phyloP scores from a whole-genome alignment of 2,329 filamentous ascomycete genomes.

The Grosmannia penicillata region DNA sequence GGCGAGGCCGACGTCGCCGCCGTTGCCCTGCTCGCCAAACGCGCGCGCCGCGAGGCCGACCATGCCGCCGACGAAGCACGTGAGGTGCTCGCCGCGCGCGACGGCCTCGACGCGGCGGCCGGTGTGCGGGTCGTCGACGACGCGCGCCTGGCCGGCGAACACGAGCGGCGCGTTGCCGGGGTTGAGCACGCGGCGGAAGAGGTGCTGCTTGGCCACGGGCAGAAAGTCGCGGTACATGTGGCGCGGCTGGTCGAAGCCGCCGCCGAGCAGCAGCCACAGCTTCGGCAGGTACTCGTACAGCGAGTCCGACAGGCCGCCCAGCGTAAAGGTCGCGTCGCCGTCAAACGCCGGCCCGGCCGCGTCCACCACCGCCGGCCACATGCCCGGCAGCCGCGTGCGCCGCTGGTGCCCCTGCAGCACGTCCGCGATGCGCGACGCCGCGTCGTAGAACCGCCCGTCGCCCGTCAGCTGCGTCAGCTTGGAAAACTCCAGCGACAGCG shows the following conservation, averaged over 20 bases:
- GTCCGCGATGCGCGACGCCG: conserved; percentile 40
- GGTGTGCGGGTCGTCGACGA: conserved; percentile 13
- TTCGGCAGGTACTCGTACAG: conserved; percentile 52
- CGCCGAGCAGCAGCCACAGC: conserved; percentile 52
- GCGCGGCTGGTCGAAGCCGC: conserved; percentile 29
- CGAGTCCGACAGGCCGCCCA: conserved; percentile 42
- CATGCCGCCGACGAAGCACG: conserved; percentile 53
- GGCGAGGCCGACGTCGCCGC: conserved; percentile 40
- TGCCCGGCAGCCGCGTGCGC: conserved; percentile 39
- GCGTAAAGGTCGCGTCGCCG: conserved; percentile 34
- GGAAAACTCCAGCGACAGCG: conserved; percentile 46
- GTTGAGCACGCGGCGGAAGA: conserved; percentile 23
- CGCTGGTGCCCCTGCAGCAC: conserved; percentile 38
- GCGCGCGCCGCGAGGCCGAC: conserved; percentile 45
- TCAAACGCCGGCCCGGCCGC: conserved; percentile 41
- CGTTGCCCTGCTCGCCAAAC: conserved; percentile 33
- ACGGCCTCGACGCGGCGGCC: conserved; percentile 14
- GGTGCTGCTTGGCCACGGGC: conserved; percentile 21
- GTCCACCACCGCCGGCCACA: conserved; percentile 45
- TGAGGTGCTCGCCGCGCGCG: conserved; percentile 36
- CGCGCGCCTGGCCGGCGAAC: conserved; percentile 30
- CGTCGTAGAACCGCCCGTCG: conserved; percentile 46
- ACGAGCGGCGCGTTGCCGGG: conserved; percentile 24
- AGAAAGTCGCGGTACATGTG: conserved; percentile 16
- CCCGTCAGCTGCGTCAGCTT: conserved; percentile 48